Evolutionary conservation across 331 rosid species (phyloP), one percentile per base, ranked within the genome.

Genomic region (Cydonia oblonga): DNA sequence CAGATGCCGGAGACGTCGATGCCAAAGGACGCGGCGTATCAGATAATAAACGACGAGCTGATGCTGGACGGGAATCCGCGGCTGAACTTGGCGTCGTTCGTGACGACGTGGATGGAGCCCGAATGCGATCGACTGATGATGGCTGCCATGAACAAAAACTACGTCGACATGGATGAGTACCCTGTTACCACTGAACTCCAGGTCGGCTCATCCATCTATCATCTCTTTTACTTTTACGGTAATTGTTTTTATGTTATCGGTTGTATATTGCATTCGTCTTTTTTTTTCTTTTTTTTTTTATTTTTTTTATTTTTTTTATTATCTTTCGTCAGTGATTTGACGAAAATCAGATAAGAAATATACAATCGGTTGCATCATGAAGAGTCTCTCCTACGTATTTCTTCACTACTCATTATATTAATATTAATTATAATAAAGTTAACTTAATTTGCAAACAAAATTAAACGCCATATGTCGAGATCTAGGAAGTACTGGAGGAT

Each of bases 101-200:
- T 92, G 9, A 92, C 98, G 28, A 92, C 98, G 26, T 92, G 98
- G 98, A 92, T 92, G 98, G 98, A 92, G 81, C 96, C 98, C 4
- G 98, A 92, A 72, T 86, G 96, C 44, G 93, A 92, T 23, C 69
- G 87, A 18, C 93, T 92, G 64, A 86, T 92, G 72, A 80, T 84
- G 93, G 93, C 82, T 66, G 70, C 98, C 15, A 77, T 92, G 6
- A 92, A 88, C 85, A 92, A 92, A 80, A 92, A 92, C 86, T 92
- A 90, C 35, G 98, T 92, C 35, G 98, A 92, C 76, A 92, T 92
- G 98, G 98, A 92, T 18, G 98, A 92, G 81, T 92, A 92, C 68
- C 98, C 98, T 20, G 85, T 92, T 54, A 92, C 98, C 67, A 92
- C 98, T 44, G 97, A 92, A 71, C 87, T 92, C 28, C 98, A 92